Evolutionary conservation across 495 filamentous ascomycete species (phyloP).

Genomic region (Lichenothelia convexa): DNA sequence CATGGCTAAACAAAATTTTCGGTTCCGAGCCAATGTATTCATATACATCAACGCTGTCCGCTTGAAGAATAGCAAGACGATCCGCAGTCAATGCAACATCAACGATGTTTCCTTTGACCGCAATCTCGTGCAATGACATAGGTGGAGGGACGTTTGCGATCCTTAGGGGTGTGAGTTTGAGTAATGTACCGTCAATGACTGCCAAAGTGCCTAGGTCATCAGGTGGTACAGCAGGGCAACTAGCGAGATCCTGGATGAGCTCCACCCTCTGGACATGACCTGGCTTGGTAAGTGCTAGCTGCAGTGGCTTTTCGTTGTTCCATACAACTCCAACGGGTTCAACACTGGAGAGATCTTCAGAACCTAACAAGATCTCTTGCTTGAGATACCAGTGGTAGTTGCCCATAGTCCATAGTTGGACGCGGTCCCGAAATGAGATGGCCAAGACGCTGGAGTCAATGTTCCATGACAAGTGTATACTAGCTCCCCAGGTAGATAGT

Average conservation of each 20-base stretch:
- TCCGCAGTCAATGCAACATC: conserved; percentile 59
- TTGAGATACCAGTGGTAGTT: conserved; percentile 99
- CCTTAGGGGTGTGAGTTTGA: conserved; percentile 75
- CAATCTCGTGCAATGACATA: conserved; percentile 67
- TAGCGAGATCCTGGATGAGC: conserved; percentile 46
- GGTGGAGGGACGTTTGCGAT: conserved; percentile 78
- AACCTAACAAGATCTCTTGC: conserved; percentile 40
- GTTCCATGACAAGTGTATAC: conserved; percentile 67
- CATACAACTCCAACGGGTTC: background rate
- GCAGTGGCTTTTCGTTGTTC: conserved; percentile 45
- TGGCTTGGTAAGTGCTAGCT: conserved; percentile 33
- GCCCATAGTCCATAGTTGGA: conserved; percentile 91
- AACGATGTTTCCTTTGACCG: conserved; percentile 39
- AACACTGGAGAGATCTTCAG: background rate
- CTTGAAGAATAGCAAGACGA: conserved; percentile 56
- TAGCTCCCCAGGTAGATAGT: conserved; percentile 31
- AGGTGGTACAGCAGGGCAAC: conserved; percentile 49
- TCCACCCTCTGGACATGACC: conserved; percentile 42
- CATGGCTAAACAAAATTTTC: background rate
- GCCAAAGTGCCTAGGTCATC: conserved; percentile 65
- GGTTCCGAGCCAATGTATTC: conserved; percentile 29
- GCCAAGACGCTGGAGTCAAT: conserved; percentile 80
- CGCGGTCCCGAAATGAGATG: conserved; percentile 49
- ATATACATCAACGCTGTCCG: conserved; percentile 41
- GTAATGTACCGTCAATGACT: conserved; percentile 74